A percentile compares a stretch with the other conserved stretches of the same genome.
These are phyloP conservation scores for Termitomyces sp. DNA, from an alignment of 768 basidiomycete genomes.

Conservation along the genomic window DNA sequence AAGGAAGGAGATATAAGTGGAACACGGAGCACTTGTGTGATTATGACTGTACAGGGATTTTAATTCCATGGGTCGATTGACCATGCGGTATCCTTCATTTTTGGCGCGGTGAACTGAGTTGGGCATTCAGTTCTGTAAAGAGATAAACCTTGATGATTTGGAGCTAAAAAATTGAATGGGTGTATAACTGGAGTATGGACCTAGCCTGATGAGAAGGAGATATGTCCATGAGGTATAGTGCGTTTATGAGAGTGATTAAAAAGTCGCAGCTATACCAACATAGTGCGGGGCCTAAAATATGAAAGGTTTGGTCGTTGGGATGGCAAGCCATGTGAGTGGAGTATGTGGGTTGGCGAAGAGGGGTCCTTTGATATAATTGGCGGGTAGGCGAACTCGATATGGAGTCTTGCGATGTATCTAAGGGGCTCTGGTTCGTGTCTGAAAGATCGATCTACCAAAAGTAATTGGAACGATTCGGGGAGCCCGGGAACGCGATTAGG, in stretches of 20 bases:
- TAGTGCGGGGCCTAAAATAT: neutral
- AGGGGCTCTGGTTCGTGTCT: neutral
- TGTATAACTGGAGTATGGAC: neutral
- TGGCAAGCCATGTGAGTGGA: neutral
- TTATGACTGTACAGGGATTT: neutral
- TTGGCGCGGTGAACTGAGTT: neutral
- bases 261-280: neutral
- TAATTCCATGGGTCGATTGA: neutral
- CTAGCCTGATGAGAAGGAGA: neutral
- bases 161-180: neutral
- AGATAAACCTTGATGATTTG: neutral
- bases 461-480: neutral
- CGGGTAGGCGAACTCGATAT: neutral
- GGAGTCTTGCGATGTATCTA: neutral
- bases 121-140: neutral
- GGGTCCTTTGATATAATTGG: neutral
- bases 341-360: neutral
- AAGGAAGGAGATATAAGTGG: neutral
- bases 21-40: no score
- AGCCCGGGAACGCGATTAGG: neutral
- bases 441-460: neutral
- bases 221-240: neutral
- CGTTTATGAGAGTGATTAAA: neutral
- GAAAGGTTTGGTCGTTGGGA: neutral
- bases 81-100: neutral